A percentile compares a stretch with the other conserved stretches of the same genome.
Conservation (phyloP, 2,329 filamentous ascomycete species). For the Dichotomopilus funicola region DNA sequence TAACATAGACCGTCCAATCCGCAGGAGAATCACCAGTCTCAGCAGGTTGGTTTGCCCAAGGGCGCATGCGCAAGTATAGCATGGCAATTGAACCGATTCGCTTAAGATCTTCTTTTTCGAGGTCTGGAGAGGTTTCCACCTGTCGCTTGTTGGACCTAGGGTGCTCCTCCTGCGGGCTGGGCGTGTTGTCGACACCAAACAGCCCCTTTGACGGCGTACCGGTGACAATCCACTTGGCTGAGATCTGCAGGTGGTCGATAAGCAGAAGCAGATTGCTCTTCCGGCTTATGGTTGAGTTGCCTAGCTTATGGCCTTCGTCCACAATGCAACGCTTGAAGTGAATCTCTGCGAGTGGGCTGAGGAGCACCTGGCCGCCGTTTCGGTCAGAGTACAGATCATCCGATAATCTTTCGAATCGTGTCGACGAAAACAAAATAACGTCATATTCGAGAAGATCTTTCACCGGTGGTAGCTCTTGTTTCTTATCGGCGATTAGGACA, state of each 20-base stretch:
- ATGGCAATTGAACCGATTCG: constrained; percentile 59
- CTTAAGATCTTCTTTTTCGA: constrained; percentile 58
- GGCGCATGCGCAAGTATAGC: constrained; percentile 67
- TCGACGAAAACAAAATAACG: constrained; percentile 69
- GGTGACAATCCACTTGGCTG: constrained; percentile 81
- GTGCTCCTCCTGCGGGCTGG: constrained; percentile 11
- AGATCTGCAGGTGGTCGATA: constrained; percentile 51
- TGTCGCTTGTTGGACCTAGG: not conserved
- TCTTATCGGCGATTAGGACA: constrained; percentile 55
- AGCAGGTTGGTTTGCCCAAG: constrained; percentile 61
- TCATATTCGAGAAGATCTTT: constrained; percentile 61
- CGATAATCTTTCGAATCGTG: constrained; percentile 60
- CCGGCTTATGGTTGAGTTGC: constrained; percentile 50
- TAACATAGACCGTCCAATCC: constrained; percentile 68
- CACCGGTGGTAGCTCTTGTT: constrained; percentile 48
- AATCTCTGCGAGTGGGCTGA: constrained; percentile 60
- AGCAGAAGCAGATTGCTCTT: constrained; percentile 50
- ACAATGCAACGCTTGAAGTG: constrained; percentile 87
- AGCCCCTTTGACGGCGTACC: constrained; percentile 83
- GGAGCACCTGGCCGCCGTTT: constrained; percentile 26
- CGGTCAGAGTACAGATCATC: constrained; percentile 33
- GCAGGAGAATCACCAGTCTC: constrained; percentile 52
- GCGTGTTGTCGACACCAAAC: constrained; percentile 57
- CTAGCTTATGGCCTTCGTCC: constrained; percentile 84
- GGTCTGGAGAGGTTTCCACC: constrained; percentile 37